Evolutionary conservation across 345 rosid species (phyloP).

Genomic region (Moringa oleifera): DNA sequence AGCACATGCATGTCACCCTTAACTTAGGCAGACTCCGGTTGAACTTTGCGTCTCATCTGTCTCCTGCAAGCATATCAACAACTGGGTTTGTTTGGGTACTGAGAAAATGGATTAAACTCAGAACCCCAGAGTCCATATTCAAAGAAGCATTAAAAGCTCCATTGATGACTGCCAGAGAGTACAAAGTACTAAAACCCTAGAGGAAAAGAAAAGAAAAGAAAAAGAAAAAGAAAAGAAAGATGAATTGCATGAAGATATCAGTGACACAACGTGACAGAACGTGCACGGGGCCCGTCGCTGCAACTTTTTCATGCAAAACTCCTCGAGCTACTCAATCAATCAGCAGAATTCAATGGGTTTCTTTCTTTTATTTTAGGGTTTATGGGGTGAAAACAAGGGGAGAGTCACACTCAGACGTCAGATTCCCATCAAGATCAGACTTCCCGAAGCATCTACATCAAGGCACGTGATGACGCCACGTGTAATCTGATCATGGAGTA

Average conservation of each 20-base stretch:
- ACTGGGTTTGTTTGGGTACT: too few relatives aligned
- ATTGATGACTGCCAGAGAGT: too few relatives aligned
- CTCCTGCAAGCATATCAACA: too few relatives aligned
- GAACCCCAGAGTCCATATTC: too few relatives aligned
- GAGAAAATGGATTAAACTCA: too few relatives aligned
- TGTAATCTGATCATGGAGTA: slow-evolving; percentile 42
- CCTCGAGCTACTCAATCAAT: slow-evolving; percentile 47
- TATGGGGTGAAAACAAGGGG: slow-evolving; percentile 14
- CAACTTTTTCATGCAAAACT: slow-evolving; percentile 37
- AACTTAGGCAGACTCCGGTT: too few relatives aligned
- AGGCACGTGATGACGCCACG: slow-evolving; percentile 21
- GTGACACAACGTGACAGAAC: slow-evolving; percentile 11
- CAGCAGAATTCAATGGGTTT: slow-evolving; percentile 16
- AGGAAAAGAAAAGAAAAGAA: too few relatives aligned
- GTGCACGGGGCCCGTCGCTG: slow-evolving; percentile 12
- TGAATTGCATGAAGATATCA: slow-evolving; percentile 30
- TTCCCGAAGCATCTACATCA: slow-evolving; percentile 9
- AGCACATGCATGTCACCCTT: too few relatives aligned
- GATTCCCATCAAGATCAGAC: slow-evolving; percentile 22
- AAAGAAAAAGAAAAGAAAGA: too few relatives aligned
- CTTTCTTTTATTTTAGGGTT: neutral
- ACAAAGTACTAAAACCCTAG: too few relatives aligned
- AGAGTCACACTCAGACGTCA: neutral
- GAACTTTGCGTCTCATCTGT: too few relatives aligned
- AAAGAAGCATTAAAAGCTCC: too few relatives aligned